Conservation (phyloP, 1,284 basidiomycete genomes). For the Sanghuangporus sanghuang region DNA sequence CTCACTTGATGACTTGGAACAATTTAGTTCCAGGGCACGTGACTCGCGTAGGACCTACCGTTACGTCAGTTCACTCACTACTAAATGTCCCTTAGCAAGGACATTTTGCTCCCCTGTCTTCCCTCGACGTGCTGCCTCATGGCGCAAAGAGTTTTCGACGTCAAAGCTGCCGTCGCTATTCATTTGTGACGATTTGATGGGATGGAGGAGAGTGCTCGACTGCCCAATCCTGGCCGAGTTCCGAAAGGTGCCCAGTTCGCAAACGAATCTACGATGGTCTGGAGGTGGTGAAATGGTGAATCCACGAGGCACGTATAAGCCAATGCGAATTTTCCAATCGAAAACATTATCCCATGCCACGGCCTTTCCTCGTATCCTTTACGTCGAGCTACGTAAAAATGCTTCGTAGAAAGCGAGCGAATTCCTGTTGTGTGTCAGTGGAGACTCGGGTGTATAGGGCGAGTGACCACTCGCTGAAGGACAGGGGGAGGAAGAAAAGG, state of each 20-base stretch:
- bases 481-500: background rate
- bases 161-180: background rate
- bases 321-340: background rate
- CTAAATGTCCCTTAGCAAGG: background rate
- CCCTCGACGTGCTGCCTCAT: background rate
- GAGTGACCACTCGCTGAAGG: background rate
- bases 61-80: background rate
- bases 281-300: background rate
- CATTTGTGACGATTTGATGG: too few species aligned
- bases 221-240: background rate
- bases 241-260: background rate
- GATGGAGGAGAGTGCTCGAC: too few species aligned
- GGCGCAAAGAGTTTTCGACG: background rate
- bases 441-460: background rate
- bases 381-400: background rate
- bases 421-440: background rate
- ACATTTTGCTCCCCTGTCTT: background rate
- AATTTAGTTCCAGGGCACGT: background rate
- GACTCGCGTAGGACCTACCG: background rate
- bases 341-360: background rate
- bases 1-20: background rate
- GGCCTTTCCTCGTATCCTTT: background rate
- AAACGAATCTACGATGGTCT: background rate
- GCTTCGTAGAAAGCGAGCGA: too few species aligned
- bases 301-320: conserved; percentile 1